A percentile compares a stretch with the other conserved stretches of the same genome.
Conservation (phyloP, 1,139 yeast genomes). For the Sugiyamaella sp. region DNA sequence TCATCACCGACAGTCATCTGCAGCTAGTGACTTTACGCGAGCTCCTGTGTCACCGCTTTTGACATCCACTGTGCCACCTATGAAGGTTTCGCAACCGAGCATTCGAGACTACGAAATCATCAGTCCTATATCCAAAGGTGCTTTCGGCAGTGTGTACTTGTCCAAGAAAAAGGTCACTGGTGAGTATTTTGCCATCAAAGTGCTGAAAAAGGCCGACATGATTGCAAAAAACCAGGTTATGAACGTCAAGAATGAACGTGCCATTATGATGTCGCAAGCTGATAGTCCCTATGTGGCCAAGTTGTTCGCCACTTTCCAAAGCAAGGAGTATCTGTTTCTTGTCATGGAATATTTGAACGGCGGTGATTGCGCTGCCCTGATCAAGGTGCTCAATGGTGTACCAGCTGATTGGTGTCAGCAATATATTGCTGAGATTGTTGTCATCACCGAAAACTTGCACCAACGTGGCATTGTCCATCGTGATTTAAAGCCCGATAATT, state of each 20-base stretch:
- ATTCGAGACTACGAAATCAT: conserved; percentile 88
- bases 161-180: conserved; percentile 86
- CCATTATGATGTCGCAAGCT: conserved; percentile 96
- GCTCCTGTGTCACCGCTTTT: conserved; percentile 81
- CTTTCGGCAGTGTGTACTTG: conserved; percentile 92
- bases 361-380: conserved; percentile 89
- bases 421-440: conserved; percentile 86
- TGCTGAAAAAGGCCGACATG: conserved; percentile 93
- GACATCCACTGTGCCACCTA: conserved; percentile 57
- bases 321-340: conserved; percentile 79
- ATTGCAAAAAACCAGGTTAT: conserved; percentile 94
- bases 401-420: conserved; percentile 80
- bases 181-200: conserved; percentile 94
- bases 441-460: conserved; percentile 90
- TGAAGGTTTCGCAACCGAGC: conserved; percentile 56
- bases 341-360: conserved; percentile 98
- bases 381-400: conserved; percentile 81
- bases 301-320: conserved; percentile 85
- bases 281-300: conserved; percentile 95
- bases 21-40: conserved; percentile 37
- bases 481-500: conserved; percentile 92
- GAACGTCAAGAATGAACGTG: conserved; percentile 92
- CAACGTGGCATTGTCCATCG: conserved; percentile 88
- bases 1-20: conserved; percentile 36
- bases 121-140: conserved; percentile 95